phyloP scores from a whole-genome alignment of 192 early-diverging fungal genomes.

The Spizellomyces sp. region DNA sequence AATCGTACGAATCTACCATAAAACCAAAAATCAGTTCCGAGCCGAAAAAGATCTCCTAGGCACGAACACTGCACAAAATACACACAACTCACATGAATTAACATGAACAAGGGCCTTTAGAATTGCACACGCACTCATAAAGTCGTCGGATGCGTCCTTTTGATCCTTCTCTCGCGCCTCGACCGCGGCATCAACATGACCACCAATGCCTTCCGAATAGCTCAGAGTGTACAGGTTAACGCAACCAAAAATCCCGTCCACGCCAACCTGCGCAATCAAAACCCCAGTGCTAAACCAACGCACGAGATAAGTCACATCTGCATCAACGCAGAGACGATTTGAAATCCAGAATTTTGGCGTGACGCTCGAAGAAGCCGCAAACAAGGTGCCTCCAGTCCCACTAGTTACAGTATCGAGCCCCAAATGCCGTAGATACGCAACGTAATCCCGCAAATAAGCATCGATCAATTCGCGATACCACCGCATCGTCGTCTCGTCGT shows the following conservation, averaged over 20 bases:
- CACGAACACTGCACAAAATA: background rate
- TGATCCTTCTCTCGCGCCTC: slow-evolving; percentile 3
- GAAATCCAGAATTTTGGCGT: slow-evolving; percentile 32
- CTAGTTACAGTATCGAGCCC: slow-evolving; percentile 35
- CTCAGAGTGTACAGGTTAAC: slow-evolving; percentile 50
- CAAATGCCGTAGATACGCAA: slow-evolving; percentile 36
- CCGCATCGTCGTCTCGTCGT: slow-evolving; percentile 4
- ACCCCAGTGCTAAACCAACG: slow-evolving; percentile 26
- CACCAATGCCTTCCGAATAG: slow-evolving; percentile 14
- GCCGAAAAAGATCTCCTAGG: background rate
- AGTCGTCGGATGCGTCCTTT: slow-evolving; percentile 25
- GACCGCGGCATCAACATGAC: slow-evolving; percentile 15
- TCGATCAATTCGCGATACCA: slow-evolving; percentile 47
- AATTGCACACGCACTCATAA: slow-evolving; percentile 36
- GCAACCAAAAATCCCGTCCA: slow-evolving; percentile 46
- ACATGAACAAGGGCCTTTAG: slow-evolving; percentile 43
- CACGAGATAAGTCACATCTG: slow-evolving; percentile 37
- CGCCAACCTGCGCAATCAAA: slow-evolving; percentile 49
- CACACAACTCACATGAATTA: slow-evolving; percentile 48
- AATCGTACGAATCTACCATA: slow-evolving; percentile 50
- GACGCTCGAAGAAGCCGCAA: slow-evolving; percentile 6
- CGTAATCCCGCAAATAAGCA: slow-evolving; percentile 38
- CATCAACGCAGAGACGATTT: slow-evolving; percentile 25
- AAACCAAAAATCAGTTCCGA: background rate
- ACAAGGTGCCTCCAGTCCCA: slow-evolving; percentile 1